A percentile compares a stretch with the other conserved stretches of the same genome.
These are phyloP conservation scores for Coniferiporia weirii DNA, from an alignment of 1,284 basidiomycete species.

Conservation along the genomic window DNA sequence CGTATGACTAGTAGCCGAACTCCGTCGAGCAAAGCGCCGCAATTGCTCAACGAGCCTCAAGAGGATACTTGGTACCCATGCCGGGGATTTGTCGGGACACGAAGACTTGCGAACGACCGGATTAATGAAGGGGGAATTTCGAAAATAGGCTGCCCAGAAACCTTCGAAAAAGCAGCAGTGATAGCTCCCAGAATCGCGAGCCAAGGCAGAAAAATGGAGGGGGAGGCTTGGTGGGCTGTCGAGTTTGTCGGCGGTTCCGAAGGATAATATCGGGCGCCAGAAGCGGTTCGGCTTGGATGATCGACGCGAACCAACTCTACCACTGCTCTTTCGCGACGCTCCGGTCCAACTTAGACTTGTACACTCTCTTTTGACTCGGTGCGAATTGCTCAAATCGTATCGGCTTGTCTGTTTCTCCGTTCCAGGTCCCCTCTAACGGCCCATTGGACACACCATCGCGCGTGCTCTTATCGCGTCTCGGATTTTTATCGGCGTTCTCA, in stretches of 20 bases:
- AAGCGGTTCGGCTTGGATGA: constrained; percentile 1
- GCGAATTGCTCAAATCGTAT: neutral
- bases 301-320: constrained; percentile 2
- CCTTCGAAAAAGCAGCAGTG: neutral
- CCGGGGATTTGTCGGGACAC: constrained; percentile 2
- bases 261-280: neutral
- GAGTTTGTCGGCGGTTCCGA: constrained; percentile 7
- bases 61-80: neutral
- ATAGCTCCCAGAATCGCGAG: neutral
- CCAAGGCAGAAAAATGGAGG: neutral
- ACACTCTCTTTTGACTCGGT: neutral
- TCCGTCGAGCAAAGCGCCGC: neutral
- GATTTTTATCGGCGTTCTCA: constrained; percentile 11
- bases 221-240: neutral
- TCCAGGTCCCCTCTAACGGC: neutral
- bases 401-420: neutral
- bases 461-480: constrained; percentile 6
- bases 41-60: neutral
- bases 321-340: neutral
- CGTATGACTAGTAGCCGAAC: neutral
- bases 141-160: neutral
- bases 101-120: neutral
- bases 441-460: neutral
- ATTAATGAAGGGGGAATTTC: constrained; percentile 8
- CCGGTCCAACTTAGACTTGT: neutral